These are phyloP conservation scores for Drosera spatulata DNA, from an alignment of 179 eudicot genomes.

Conservation along the genomic window DNA sequence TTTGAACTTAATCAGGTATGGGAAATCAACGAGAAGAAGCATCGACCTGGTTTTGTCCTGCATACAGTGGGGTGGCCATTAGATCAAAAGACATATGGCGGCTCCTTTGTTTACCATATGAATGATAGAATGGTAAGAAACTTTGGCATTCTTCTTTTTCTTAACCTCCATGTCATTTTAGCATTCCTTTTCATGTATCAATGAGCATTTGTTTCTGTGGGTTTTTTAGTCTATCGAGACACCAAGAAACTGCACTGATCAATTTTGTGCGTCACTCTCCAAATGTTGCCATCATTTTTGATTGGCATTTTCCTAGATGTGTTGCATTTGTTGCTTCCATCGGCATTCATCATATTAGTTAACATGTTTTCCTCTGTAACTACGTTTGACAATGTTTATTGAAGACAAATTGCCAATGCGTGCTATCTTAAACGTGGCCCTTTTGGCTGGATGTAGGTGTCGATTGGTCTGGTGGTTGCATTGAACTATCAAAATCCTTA, in stretches of 20 bases:
- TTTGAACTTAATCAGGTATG: conserved; percentile 49
- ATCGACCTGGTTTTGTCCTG: conserved; percentile 75
- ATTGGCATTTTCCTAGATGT: no score
- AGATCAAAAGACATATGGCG: conserved; percentile 87
- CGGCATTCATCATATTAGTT: not conserved
- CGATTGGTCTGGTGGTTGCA: conserved; percentile 89
- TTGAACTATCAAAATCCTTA: conserved; percentile 83
- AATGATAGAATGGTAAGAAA: conserved; percentile 71
- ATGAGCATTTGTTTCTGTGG: no score
- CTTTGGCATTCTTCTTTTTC: not conserved
- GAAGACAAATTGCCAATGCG: no score
- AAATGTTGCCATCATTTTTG: no score
- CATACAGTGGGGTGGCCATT: conserved; percentile 98
- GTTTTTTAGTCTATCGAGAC: no score
- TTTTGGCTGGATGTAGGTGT: conserved; percentile 42
- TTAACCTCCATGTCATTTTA: not conserved
- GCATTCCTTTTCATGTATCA: not conserved
- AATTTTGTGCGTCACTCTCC: no score
- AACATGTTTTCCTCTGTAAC: not conserved
- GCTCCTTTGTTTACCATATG: conserved; percentile 96
- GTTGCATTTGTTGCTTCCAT: not conserved
- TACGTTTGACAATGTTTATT: no score
- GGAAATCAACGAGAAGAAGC: conserved; percentile 76
- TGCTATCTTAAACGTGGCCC: not conserved
- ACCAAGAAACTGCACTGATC: no score